phyloP scores from a whole-genome alignment of 495 filamentous ascomycete species.

The Aspergillus sparsus region DNA sequence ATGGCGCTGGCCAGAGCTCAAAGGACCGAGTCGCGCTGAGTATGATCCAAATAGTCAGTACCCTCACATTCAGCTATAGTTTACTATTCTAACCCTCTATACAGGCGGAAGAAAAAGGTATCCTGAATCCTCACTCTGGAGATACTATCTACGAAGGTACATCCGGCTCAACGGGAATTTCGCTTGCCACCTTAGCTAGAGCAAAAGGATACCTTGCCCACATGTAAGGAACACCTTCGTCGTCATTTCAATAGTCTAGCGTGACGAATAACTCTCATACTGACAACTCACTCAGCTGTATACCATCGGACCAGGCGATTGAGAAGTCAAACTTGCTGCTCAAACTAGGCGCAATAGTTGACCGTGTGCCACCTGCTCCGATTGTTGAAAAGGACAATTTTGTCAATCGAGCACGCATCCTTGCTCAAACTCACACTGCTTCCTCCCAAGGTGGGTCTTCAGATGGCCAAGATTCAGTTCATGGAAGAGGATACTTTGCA shows the following conservation, averaged over 20 bases:
- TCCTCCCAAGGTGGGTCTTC: slow-evolving; percentile 36
- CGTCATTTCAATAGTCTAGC: not conserved
- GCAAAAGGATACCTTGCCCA: slow-evolving; percentile 89
- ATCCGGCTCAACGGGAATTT: slow-evolving; percentile 91
- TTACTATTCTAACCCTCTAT: slow-evolving; percentile 18
- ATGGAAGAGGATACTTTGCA: slow-evolving; percentile 78
- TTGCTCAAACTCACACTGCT: slow-evolving; percentile 69
- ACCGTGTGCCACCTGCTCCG: slow-evolving; percentile 84
- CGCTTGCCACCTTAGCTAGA: slow-evolving; percentile 82
- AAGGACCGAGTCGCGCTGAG: slow-evolving; percentile 93
- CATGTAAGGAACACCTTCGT: slow-evolving; percentile 57
- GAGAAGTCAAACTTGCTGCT: slow-evolving; percentile 89
- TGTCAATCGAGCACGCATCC: slow-evolving; percentile 84
- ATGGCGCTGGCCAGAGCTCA: slow-evolving; percentile 91
- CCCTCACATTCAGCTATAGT: slow-evolving; percentile 12
- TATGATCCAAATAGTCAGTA: slow-evolving; percentile 72
- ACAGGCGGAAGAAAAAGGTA: slow-evolving; percentile 74
- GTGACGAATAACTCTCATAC: not conserved
- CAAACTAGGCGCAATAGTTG: slow-evolving; percentile 87
- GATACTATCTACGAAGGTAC: slow-evolving; percentile 98
- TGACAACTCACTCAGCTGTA: slow-evolving; percentile 59
- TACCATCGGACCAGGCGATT: slow-evolving; percentile 86
- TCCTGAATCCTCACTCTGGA: slow-evolving; percentile 76
- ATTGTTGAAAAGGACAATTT: slow-evolving; percentile 91
- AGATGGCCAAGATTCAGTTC: slow-evolving; percentile 18